A percentile compares a stretch with the other conserved stretches of the same genome.
Conservation (phyloP, 2,329 filamentous ascomycete species). For the Clarireedia homoeocarpa region DNA sequence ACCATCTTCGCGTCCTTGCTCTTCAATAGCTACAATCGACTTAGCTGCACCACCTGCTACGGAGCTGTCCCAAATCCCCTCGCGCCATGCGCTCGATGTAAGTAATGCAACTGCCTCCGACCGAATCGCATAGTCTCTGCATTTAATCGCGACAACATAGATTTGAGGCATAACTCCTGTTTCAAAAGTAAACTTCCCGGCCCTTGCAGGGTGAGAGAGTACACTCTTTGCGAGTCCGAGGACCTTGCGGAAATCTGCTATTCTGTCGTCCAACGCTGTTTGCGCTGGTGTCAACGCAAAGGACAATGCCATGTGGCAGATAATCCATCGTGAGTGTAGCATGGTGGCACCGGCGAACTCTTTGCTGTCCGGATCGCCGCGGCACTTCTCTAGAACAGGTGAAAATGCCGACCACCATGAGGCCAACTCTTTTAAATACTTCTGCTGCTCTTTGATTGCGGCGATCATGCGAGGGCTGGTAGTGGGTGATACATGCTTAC, state of each 20-base stretch:
- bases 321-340: background rate
- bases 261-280: background rate
- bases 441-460: background rate
- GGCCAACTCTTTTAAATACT: background rate
- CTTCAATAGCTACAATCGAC: background rate
- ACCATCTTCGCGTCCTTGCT: background rate
- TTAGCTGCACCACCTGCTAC: background rate
- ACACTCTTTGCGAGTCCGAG: background rate
- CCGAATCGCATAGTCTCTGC: background rate
- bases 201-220: constrained; percentile 1
- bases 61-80: background rate
- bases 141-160: constrained; percentile 1
- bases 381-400: background rate
- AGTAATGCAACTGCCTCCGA: background rate
- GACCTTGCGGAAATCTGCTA: background rate
- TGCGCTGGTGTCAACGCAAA: background rate
- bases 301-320: background rate
- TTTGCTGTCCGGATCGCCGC: background rate
- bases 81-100: background rate
- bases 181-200: background rate
- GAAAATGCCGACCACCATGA: background rate
- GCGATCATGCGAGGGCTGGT: no score
- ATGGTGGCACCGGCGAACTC: background rate
- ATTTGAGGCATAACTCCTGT: background rate
- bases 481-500: no score